These are phyloP conservation scores for Malus sieversii DNA, from an alignment of 306 rosid species.

Conservation along the genomic window DNA sequence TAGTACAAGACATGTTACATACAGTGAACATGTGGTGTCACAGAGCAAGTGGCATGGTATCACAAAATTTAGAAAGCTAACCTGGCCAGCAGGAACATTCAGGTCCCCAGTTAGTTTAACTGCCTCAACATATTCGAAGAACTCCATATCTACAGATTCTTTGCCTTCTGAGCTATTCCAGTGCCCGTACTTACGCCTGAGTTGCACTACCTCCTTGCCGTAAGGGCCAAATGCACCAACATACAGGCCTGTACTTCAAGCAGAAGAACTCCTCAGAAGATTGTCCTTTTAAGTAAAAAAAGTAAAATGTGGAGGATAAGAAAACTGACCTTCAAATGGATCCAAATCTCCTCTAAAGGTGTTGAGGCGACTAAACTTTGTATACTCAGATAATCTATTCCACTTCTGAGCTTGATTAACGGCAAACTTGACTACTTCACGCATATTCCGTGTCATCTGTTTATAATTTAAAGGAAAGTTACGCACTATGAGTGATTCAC, in stretches of 20 bases:
- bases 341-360: constrained; percentile 64
- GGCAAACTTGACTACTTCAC: constrained; percentile 85
- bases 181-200: constrained; percentile 83
- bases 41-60: constrained; percentile 4
- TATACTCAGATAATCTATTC: constrained; percentile 59
- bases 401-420: constrained; percentile 80
- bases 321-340: constrained; percentile 73
- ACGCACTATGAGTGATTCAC: background rate
- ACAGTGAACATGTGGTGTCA: background rate
- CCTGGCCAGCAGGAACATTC: constrained; percentile 99
- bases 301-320: background rate
- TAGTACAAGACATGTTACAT: background rate
- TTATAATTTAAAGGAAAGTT: too few relatives aligned
- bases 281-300: background rate
- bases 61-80: constrained; percentile 19
- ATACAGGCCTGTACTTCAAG: constrained; percentile 66
- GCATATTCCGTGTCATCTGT: constrained; percentile 74
- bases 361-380: constrained; percentile 66
- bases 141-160: constrained; percentile 61
- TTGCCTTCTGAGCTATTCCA: constrained; percentile 58
- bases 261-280: constrained; percentile 14
- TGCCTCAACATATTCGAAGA: constrained; percentile 96
- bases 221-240: constrained; percentile 95
- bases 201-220: constrained; percentile 85
- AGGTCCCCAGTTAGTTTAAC: constrained; percentile 96